These are phyloP conservation scores for Ramichloridium luteum DNA, from an alignment of 2,329 filamentous ascomycete genomes.

Conservation along the genomic window DNA sequence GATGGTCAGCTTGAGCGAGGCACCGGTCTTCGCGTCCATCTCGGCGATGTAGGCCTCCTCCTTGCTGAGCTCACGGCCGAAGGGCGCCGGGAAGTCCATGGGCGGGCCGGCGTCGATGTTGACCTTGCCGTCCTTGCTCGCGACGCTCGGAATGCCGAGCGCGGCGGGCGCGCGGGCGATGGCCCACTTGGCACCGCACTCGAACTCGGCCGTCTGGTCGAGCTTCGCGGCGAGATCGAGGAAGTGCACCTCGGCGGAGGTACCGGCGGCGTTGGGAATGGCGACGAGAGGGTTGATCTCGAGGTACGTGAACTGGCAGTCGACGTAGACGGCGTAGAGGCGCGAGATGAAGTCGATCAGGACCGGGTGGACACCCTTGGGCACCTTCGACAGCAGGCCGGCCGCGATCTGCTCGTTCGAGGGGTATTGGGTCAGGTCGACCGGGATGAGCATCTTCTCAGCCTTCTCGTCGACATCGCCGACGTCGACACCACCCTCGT, in stretches of 20 bases:
- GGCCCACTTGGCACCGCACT: slow-evolving; percentile 98
- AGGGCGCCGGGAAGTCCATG: slow-evolving; percentile 97
- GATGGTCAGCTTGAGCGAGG: slow-evolving; percentile 94
- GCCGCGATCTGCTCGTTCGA: slow-evolving; percentile 88
- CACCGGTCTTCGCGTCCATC: slow-evolving; percentile 98
- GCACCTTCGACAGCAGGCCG: slow-evolving; percentile 81
- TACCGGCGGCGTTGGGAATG: slow-evolving; percentile 84
- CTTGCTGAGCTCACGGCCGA: slow-evolving; percentile 95
- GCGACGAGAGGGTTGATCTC: slow-evolving; percentile 99
- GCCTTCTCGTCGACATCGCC: slow-evolving; percentile 98
- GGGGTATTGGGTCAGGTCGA: slow-evolving; percentile 87
- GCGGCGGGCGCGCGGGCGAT: slow-evolving; percentile 83
- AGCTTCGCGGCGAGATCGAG: slow-evolving; percentile 97
- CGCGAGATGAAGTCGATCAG: slow-evolving; percentile 98
- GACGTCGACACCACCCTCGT: slow-evolving; percentile 98
- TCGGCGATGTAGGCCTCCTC: slow-evolving; percentile 99
- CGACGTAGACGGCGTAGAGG: slow-evolving; percentile 96
- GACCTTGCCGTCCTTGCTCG: slow-evolving; percentile 57
- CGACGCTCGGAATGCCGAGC: slow-evolving; percentile 60
- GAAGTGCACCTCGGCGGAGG: slow-evolving; percentile 92
- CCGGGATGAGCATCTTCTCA: slow-evolving; percentile 94
- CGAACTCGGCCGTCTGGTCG: slow-evolving; percentile 97
- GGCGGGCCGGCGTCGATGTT: slow-evolving; percentile 92
- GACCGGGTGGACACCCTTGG: slow-evolving; percentile 91
- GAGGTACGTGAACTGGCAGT: slow-evolving; percentile 99